Conservation (phyloP, 2,329 filamentous ascomycete genomes). For the Ceratocystis papillata region DNA sequence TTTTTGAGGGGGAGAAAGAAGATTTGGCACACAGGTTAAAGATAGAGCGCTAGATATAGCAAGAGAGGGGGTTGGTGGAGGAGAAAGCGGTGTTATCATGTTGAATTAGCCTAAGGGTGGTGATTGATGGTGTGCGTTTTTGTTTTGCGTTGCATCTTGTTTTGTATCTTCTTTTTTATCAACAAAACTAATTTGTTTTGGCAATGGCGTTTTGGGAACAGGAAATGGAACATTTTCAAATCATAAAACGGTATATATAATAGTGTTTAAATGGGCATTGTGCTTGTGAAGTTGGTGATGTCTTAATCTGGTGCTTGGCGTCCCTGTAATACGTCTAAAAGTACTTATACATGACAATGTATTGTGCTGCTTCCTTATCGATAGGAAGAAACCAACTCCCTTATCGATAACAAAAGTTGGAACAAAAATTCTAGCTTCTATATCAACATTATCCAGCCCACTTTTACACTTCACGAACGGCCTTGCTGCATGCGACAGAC, state of each 20-base stretch:
- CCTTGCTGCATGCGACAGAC: not conserved
- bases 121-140: conserved; percentile 8
- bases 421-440: conserved; percentile 20
- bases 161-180: conserved; percentile 16
- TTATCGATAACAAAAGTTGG: conserved; percentile 23
- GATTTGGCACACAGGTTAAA: not conserved
- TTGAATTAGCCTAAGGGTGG: not conserved
- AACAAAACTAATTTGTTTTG: conserved; percentile 22
- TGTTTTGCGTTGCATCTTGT: conserved; percentile 16
- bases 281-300: not conserved
- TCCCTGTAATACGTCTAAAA: not conserved
- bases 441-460: not conserved
- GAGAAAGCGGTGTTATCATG: not conserved
- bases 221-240: conserved; percentile 23
- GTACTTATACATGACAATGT: not conserved
- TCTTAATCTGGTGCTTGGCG: too few relatives aligned
- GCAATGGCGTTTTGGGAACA: conserved; percentile 23
- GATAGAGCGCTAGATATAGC: not conserved
- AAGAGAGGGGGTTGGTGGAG: not conserved
- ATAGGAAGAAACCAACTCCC: conserved; percentile 6
- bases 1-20: not conserved
- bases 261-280: not conserved
- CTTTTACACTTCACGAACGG: not conserved
- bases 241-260: conserved; percentile 13
- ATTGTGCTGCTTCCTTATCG: not conserved